phyloP scores from a whole-genome alignment of 225 moss, liverwort and hornwort genomes.

The Pleurozium schreberi region DNA sequence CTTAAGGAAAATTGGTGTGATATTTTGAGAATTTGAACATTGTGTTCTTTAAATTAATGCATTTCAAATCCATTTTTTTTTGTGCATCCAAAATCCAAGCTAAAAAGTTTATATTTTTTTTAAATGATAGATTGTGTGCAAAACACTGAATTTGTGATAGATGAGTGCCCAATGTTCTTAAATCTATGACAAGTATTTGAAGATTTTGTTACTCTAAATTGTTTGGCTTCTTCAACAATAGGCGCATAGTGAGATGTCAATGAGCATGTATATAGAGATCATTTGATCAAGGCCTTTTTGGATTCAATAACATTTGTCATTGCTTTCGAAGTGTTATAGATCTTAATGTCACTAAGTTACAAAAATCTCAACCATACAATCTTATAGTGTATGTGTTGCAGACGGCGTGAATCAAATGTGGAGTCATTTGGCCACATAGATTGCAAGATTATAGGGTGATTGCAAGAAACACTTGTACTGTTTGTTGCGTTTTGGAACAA shows the following conservation, averaged over 20 bases:
- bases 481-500: too few species aligned
- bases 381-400: too few species aligned
- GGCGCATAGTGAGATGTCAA: rapidly evolving
- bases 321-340: too few species aligned
- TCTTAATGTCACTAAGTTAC: too few species aligned
- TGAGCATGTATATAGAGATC: neutral
- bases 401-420: too few species aligned
- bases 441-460: too few species aligned
- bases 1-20: neutral
- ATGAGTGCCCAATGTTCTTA: neutral
- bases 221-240: too few species aligned
- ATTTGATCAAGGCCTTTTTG: neutral
- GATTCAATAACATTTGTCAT: too few species aligned
- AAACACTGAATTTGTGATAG: neutral
- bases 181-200: neutral
- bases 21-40: neutral
- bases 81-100: rapidly evolving
- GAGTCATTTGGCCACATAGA: too few species aligned
- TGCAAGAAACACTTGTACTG: too few species aligned
- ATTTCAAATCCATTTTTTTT: neutral
- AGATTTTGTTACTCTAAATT: neutral
- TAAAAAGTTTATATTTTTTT: neutral
- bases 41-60: neutral
- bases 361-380: too few species aligned
- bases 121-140: neutral